These are phyloP conservation scores for Zymoseptoria ardabiliae DNA, from an alignment of 2,329 filamentous ascomycete species.

Conservation along the genomic window DNA sequence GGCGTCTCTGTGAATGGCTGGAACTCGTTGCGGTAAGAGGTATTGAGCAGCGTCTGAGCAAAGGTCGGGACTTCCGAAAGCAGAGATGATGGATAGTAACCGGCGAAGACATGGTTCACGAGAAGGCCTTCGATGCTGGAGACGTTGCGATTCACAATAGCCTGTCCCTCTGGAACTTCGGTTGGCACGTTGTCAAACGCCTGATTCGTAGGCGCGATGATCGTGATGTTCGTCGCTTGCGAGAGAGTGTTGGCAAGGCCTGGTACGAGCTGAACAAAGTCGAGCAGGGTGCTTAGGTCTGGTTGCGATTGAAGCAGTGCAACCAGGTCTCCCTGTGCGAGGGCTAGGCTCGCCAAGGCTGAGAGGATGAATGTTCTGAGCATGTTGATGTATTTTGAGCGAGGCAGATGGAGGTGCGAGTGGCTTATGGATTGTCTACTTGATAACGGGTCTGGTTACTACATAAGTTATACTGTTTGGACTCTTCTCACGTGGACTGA, in stretches of 20 bases:
- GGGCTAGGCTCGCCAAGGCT: not conserved
- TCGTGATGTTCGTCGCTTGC: slow-evolving; percentile 43
- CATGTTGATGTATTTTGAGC: not conserved
- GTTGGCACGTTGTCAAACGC: slow-evolving; percentile 46
- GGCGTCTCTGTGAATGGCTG: slow-evolving; percentile 36
- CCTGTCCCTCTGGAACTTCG: slow-evolving; percentile 2
- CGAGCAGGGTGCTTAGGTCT: slow-evolving; percentile 11
- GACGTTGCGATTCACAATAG: slow-evolving; percentile 5
- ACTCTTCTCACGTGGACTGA: not conserved
- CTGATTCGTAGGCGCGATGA: slow-evolving; percentile 55
- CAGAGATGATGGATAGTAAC: slow-evolving; percentile 1
- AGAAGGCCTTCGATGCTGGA: slow-evolving; percentile 2
- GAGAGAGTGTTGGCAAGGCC: slow-evolving; percentile 10
- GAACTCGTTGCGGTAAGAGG: slow-evolving; percentile 22
- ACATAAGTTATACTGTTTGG: not conserved
- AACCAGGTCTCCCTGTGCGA: slow-evolving; percentile 8
- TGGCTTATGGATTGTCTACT: not conserved
- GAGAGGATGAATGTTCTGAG: not conserved
- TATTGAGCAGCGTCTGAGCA: slow-evolving; percentile 2
- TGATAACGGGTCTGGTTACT: not conserved
- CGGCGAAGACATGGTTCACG: slow-evolving; percentile 9
- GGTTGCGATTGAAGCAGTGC: slow-evolving; percentile 7
- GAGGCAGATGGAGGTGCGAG: not conserved
- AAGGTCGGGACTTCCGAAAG: slow-evolving; percentile 1
- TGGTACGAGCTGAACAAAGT: slow-evolving; percentile 11